Conservation (phyloP, 805 yeast genomes). For the Metschnikowia colocasiae region DNA sequence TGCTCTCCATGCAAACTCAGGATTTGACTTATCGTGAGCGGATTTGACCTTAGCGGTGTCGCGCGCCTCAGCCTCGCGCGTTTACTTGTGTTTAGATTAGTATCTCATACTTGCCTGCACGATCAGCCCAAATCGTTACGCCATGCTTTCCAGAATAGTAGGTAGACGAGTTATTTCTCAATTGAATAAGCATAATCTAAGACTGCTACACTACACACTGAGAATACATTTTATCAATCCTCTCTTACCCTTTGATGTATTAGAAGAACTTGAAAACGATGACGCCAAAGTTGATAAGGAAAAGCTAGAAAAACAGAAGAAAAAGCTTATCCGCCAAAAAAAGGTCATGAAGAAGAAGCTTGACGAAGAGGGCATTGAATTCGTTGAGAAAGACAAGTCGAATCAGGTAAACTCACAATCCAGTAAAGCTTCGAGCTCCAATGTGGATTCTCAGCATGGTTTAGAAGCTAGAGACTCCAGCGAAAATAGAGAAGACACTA, state of each 20-base stretch:
- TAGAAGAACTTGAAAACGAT: constrained; percentile 34
- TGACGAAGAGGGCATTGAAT: constrained; percentile 1
- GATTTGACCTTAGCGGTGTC: not conserved
- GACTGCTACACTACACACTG: not conserved
- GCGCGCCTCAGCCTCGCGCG: constrained; percentile 1
- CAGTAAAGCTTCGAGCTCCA: not conserved
- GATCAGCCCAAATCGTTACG: not conserved
- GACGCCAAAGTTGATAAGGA: constrained; percentile 27
- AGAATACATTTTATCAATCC: constrained; percentile 27
- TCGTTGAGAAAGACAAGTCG: not conserved
- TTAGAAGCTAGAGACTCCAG: not conserved
- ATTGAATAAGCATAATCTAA: not conserved
- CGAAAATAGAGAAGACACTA: not conserved
- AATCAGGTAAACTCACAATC: not conserved
- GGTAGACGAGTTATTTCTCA: not conserved
- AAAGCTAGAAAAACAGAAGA: constrained; percentile 27
- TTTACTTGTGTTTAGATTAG: not conserved
- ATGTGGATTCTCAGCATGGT: not conserved
- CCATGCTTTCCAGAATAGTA: not conserved
- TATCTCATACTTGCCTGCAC: not conserved
- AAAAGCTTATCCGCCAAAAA: constrained; percentile 23
- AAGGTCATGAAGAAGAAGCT: constrained; percentile 16
- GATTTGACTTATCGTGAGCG: constrained; percentile 64
- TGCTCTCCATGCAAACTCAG: constrained; percentile 77
- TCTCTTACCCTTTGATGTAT: constrained; percentile 39